Percentiles rank a stretch among this genome's conserved stretches.
phyloP scores from a whole-genome alignment of 2,329 filamentous ascomycete species.

The Exophiala dermatitidis region DNA sequence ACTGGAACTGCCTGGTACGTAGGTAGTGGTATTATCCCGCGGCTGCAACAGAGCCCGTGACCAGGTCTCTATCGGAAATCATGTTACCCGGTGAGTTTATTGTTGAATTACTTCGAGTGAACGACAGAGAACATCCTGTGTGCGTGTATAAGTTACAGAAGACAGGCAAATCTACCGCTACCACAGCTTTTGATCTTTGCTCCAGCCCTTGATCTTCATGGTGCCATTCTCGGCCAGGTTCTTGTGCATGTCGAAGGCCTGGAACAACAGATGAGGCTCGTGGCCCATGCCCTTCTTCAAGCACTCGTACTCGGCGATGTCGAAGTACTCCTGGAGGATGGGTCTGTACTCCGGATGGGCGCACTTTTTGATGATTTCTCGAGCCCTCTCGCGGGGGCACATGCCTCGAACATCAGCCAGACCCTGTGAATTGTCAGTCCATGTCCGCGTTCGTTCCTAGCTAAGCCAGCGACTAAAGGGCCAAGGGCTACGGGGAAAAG shows the following conservation, averaged over 20 bases:
- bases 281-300: slow-evolving; percentile 77
- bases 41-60: no score
- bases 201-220: slow-evolving; percentile 74
- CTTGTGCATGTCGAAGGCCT: slow-evolving; percentile 84
- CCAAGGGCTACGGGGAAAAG: background rate
- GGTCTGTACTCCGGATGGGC: slow-evolving; percentile 78
- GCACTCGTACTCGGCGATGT: slow-evolving; percentile 80
- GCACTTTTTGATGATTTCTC: slow-evolving; percentile 81
- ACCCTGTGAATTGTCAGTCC: slow-evolving; percentile 50
- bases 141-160: no score
- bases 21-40: no score
- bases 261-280: slow-evolving; percentile 80
- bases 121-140: no score
- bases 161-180: no score
- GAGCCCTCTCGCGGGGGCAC: slow-evolving; percentile 68
- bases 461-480: background rate
- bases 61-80: no score
- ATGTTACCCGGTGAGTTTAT: no score
- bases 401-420: slow-evolving; percentile 79
- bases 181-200: slow-evolving; percentile 1
- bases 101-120: no score
- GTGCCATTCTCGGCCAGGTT: slow-evolving; percentile 74
- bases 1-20: no score
- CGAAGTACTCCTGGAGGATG: slow-evolving; percentile 74
- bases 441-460: background rate